Conservation (phyloP, 2,329 filamentous ascomycete species). For the Talaromyces marneffei region DNA sequence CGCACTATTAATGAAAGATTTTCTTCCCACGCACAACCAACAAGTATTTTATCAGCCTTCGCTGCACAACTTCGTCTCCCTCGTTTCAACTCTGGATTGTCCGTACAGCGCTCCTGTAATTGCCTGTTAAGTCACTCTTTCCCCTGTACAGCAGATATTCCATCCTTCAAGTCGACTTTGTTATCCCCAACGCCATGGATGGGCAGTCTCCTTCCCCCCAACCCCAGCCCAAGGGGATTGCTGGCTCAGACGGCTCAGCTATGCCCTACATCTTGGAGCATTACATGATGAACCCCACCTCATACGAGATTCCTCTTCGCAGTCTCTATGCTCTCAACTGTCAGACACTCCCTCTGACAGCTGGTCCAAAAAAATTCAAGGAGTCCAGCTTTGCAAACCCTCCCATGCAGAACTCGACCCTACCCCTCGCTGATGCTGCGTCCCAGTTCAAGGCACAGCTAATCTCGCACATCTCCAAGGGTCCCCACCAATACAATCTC, state of each 20-base stretch:
- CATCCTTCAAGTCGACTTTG: background rate
- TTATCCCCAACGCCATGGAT: background rate
- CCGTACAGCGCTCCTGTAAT: background rate
- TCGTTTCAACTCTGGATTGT: background rate
- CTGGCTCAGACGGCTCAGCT: slow-evolving; percentile 35
- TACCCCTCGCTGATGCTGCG: slow-evolving; percentile 29
- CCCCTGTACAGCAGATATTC: background rate
- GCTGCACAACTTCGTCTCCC: background rate
- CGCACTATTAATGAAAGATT: background rate
- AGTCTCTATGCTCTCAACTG: slow-evolving; percentile 65
- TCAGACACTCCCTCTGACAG: slow-evolving; percentile 34
- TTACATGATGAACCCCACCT: slow-evolving; percentile 55
- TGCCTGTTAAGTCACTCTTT: background rate
- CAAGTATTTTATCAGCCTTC: background rate
- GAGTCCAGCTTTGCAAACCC: slow-evolving; percentile 36
- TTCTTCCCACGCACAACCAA: background rate
- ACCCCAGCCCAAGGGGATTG: slow-evolving; percentile 17
- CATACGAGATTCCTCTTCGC: slow-evolving; percentile 60
- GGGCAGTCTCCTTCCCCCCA: slow-evolving; percentile 17
- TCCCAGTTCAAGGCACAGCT: slow-evolving; percentile 40
- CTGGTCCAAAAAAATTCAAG: slow-evolving; percentile 19
- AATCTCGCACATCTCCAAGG: slow-evolving; percentile 50
- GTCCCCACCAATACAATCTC: slow-evolving; percentile 56
- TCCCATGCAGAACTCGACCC: slow-evolving; percentile 19
- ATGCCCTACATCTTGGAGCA: slow-evolving; percentile 54